Evolutionary conservation across 2,329 filamentous ascomycete genomes (phyloP), one percentile per base, ranked within the genome.

Genomic region (Colletotrichum sp.): DNA sequence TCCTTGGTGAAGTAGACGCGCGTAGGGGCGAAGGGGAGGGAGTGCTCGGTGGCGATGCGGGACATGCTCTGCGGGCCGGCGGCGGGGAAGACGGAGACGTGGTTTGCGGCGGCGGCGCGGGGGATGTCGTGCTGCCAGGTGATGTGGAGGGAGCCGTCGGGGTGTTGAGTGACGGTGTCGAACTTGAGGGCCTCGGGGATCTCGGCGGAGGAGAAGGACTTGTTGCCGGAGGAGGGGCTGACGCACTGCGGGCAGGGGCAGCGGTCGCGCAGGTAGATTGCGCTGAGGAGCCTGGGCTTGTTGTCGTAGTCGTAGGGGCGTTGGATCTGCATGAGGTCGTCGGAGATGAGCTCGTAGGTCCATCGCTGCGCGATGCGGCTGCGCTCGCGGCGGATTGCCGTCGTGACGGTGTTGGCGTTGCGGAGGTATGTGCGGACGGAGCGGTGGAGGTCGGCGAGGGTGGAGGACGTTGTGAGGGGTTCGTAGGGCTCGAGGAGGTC

Each of bases 151-250:
- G 85, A 84, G 10, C 87, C 87, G 21, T 87, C 84, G 0, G 84
- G 79, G 18, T 79, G 78, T 2, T 83, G 68, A 3, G 79, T 77
- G 34, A 85, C 84, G 3, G 77, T 34, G 6, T 79, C 75, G 24
- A 88, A 81, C 14, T 77, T 66, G 32, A 88, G 84, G 13, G 79
- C 64, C 3, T 77, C 28, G 7, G 84, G 83, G 7, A 90, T 83
- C 36, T 88, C 84, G 32, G 83, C 82, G 6, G 86, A 87, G 2
- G 85, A 83, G 79, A 88, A 89, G 75, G 84, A 89, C 81, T 92
- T 91, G 77, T 93, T 91, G 60, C 90, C 91, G 2, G 92, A 92
- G n/a, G 89, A 86, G 1, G 85, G 84, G 76, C 92, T 89, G 68
- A 90, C 86, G 81, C 92, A 93, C 13, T 79, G 79, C 0, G 82